Evolutionary conservation across 2,329 filamentous ascomycete species (phyloP), one percentile per base, ranked within the genome.

Genomic region (Pestalotiopsis sp.): DNA sequence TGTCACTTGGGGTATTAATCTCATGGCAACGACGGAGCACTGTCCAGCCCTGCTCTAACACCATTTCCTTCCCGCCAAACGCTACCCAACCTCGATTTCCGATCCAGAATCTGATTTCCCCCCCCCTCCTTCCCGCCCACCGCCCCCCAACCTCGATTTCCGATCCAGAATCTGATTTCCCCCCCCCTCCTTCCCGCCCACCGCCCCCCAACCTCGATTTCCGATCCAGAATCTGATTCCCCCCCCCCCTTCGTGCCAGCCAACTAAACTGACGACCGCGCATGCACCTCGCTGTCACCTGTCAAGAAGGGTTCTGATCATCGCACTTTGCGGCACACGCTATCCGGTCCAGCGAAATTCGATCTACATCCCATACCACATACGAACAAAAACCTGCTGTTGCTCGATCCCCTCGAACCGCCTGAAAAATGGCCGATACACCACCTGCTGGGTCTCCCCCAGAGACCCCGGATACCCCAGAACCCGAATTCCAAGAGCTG

Each of bases 241-340:
- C 17, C 24, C n/a, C n/a, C n/a, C 56, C 24, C 56, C 14, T 17
- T n/a, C 11, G 52, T 9, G 24, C n/a, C 52, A 13, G 20, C 22
- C 11, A 22, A 35, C 56, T 13, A 20, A 35, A 26, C n/a, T 13
- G 20, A 58, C 56, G 20, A 58, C 13, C 56, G 14, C 26, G 22
- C 22, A 26, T 35, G 22, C 58, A 61, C n/a, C n/a, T 35, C 58
- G 58, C 24, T 39, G 39, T 63, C 39, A 44, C 60, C 39, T 63
- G 60, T 63, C 60, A 52, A 63, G 60, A 63, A 39, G 60, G 60
- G 60, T 30, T 63, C 40, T 44, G 60, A 63, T 63, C 60, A 63
- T 38, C 39, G 11, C 30, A n/a, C 7, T 38, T 39, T 14, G 60
- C 60, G 60, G 60, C 26, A 38, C 60, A 24, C 26, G 11, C 60